Conservation (phyloP, 192 early-diverging fungal species). For the Mortierella claussenii region DNA sequence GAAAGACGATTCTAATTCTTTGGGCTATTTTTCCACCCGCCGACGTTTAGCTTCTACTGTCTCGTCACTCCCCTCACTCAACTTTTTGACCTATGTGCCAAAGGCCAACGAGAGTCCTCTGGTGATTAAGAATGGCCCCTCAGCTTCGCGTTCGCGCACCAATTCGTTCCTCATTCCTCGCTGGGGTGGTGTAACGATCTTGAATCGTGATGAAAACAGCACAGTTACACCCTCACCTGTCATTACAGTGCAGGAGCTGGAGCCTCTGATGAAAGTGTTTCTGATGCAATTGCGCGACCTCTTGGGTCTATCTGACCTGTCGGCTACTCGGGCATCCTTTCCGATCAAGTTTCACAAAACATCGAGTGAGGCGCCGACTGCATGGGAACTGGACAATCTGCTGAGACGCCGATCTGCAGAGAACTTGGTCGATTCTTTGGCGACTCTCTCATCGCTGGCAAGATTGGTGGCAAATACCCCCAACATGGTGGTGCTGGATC, state of each 20-base stretch:
- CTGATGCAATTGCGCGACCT: slow-evolving; percentile 83
- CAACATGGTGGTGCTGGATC: slow-evolving; percentile 94
- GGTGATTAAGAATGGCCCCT: slow-evolving; percentile 68
- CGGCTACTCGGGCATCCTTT: slow-evolving; percentile 3
- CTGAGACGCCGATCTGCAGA: slow-evolving; percentile 74
- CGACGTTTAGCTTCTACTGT: slow-evolving; percentile 82
- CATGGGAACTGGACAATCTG: slow-evolving; percentile 85
- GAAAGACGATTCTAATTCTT: too few species aligned
- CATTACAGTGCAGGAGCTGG: slow-evolving; percentile 65
- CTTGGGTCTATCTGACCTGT: slow-evolving; percentile 79
- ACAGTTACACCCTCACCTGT: slow-evolving; percentile 10
- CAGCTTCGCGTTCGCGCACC: slow-evolving; percentile 36
- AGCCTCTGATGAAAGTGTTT: slow-evolving; percentile 82
- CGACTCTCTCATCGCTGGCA: slow-evolving; percentile 83
- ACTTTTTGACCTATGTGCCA: slow-evolving; percentile 93
- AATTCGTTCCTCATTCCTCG: slow-evolving; percentile 94
- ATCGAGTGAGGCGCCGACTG: slow-evolving; percentile 73
- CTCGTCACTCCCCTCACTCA: slow-evolving; percentile 81
- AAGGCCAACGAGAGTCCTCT: slow-evolving; percentile 73
- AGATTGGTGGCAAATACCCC: slow-evolving; percentile 80
- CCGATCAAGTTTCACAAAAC: slow-evolving; percentile 47
- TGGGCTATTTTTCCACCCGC: too few species aligned
- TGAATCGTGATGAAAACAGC: slow-evolving; percentile 63
- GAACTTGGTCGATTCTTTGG: slow-evolving; percentile 77
- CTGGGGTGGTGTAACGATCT: slow-evolving; percentile 93